phyloP scores from a whole-genome alignment of 768 basidiomycete genomes.

The Omphalotus guepiniiformis region DNA sequence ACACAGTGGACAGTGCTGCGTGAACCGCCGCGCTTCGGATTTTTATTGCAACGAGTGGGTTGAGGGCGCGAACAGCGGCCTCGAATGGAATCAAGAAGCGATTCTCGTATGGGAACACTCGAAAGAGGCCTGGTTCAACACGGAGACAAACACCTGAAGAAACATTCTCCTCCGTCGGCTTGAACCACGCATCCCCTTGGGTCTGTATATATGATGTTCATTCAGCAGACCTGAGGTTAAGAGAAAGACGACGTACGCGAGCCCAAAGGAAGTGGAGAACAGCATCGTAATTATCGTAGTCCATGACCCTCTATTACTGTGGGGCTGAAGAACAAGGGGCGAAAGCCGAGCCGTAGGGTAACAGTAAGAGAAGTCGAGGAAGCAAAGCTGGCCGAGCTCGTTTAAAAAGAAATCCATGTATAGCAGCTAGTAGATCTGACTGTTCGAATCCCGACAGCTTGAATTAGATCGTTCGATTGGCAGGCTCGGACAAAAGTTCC shows the following conservation, averaged over 20 bases:
- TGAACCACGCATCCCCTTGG: constrained; percentile 83
- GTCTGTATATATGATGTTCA: constrained; percentile 40
- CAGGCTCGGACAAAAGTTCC: constrained; percentile 3
- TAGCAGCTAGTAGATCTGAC: too few relatives aligned
- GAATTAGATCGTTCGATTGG: too few relatives aligned
- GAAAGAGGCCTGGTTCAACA: constrained; percentile 61
- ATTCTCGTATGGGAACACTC: constrained; percentile 86
- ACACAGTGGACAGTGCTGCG: constrained; percentile 71
- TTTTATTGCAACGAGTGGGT: constrained; percentile 84
- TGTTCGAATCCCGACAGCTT: too few relatives aligned
- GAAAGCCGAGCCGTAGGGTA: constrained; percentile 8
- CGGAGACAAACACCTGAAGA: constrained; percentile 76
- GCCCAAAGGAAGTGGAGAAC: constrained; percentile 77
- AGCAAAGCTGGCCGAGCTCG: not conserved
- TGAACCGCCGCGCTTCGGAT: constrained; percentile 76
- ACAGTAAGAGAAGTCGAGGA: constrained; percentile 9
- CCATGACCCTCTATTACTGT: constrained; percentile 40
- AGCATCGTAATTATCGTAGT: constrained; percentile 80
- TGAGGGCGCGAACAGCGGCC: constrained; percentile 64
- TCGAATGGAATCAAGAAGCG: constrained; percentile 78
- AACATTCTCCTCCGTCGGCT: constrained; percentile 77
- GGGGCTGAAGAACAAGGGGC: constrained; percentile 5
- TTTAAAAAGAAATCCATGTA: not conserved
- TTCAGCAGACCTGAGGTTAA: constrained; percentile 3
- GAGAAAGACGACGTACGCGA: constrained; percentile 39